These are phyloP conservation scores for Parachaetomium inaequale DNA, from an alignment of 495 filamentous ascomycete species.

Conservation along the genomic window DNA sequence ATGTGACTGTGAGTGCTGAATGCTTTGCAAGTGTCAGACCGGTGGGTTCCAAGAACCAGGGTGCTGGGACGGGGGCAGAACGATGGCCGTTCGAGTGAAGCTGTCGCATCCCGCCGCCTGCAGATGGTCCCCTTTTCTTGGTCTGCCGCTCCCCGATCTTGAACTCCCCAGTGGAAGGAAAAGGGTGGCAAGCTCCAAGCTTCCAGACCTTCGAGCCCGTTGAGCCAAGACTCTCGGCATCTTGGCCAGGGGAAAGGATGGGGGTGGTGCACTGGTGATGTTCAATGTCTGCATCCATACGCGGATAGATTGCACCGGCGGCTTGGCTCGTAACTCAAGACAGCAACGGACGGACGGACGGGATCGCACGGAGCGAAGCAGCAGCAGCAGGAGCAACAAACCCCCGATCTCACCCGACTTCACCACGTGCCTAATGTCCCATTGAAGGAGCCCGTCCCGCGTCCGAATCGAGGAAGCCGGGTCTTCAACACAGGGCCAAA, in stretches of 20 bases:
- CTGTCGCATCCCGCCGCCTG: neutral
- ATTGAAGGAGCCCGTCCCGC: neutral
- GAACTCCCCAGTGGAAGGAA: neutral
- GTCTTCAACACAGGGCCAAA: neutral
- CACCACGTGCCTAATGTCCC: neutral
- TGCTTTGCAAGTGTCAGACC: neutral
- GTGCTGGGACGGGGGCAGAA: neutral
- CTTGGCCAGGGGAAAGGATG: neutral
- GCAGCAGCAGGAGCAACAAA: neutral
- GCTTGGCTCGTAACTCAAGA: neutral
- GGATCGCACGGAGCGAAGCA: neutral
- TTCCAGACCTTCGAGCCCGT: neutral
- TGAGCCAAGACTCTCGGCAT: conserved; percentile 3
- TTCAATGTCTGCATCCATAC: too few species aligned
- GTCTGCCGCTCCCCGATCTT: neutral
- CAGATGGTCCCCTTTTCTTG: neutral
- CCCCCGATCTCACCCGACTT: conserved; percentile 3
- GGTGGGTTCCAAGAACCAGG: neutral
- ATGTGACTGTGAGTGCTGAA: neutral
- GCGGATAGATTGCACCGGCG: too few species aligned
- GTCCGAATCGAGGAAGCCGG: neutral
- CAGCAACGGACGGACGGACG: neutral
- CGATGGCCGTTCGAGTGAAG: neutral
- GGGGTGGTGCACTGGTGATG: too few species aligned
- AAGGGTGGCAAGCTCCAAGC: neutral